Conservation (phyloP, 768 basidiomycete species). For the Phylloporus sp. region DNA sequence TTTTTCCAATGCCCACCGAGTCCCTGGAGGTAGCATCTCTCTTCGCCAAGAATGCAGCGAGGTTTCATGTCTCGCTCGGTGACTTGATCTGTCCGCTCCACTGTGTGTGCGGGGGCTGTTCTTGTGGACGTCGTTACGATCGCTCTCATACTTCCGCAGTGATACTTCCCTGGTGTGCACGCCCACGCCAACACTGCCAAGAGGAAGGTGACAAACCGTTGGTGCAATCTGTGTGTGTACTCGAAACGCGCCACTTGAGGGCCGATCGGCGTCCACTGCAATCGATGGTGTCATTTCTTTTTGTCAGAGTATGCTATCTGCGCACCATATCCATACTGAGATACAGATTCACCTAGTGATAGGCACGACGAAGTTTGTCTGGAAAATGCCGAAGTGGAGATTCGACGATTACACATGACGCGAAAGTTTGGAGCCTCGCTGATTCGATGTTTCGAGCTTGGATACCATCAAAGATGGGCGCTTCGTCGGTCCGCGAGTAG, state of each 20-base stretch:
- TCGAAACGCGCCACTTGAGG: not conserved
- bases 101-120: not conserved
- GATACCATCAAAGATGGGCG: not conserved
- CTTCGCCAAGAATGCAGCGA: not conserved
- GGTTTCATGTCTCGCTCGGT: not conserved
- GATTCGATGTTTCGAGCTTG: not conserved
- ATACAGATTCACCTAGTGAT: not conserved
- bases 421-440: not conserved
- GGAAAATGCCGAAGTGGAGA: not conserved
- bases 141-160: conserved; percentile 3
- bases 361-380: not conserved
- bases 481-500: not conserved
- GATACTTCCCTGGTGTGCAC: not conserved
- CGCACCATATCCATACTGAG: not conserved
- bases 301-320: not conserved
- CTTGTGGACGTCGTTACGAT: not conserved
- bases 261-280: not conserved
- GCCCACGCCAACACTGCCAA: not conserved
- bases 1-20: not conserved
- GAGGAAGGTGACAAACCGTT: not conserved
- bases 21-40: not conserved
- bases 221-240: not conserved
- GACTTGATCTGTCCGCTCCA: not conserved
- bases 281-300: not conserved
- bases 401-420: not conserved